Evolutionary conservation across 1,284 basidiomycete species (phyloP), one percentile per base, ranked within the genome.

Genomic region (Meripilus lineatus): DNA sequence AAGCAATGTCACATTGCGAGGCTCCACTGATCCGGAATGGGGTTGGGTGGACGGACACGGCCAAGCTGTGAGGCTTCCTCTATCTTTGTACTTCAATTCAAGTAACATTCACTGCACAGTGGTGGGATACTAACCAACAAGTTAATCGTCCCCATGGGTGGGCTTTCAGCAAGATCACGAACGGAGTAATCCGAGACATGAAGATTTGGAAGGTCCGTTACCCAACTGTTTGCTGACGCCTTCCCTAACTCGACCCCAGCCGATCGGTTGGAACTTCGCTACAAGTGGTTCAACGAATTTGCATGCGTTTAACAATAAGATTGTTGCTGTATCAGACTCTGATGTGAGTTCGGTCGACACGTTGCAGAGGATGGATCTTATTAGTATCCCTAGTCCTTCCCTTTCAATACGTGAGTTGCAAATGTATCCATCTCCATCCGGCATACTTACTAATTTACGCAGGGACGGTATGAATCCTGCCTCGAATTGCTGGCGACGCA

Each of bases 31-130:
- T 48, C 71, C 75, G 1, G 46, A 74, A 2, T 77, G 76, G 74
- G 79, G 78, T 11, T 81, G 79, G 79, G 69, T 82, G 0, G 74
- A 81, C 47, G 71, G 64, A 1, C 72, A 81, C 47, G 80, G 80
- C 2, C 78, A 81, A 64, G 65, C 66, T 37, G 76, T 77, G 46
- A 42, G 66, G n/a, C n/a, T n/a, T n/a, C n/a, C n/a, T n/a, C n/a
- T 51, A 28, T 25, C 20, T 38, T 26, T 4, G 4, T 14, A n/a
- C 20, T 10, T 45, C 18, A 13, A 18, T 37, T 38, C 1, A 18
- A 26, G 17, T 1, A 8, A 43, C 8, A 14, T 32, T 14, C 37
- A 15, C 21, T 18, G 28, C 22, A 38, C 42, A 79, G 74, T 82
- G 80, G 79, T 82, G 79, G 79, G 72, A 80, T 50, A 66, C 68